A percentile compares a stretch with the other conserved stretches of the same genome.
These are phyloP conservation scores for Amanita rimosa DNA, from an alignment of 768 basidiomycete genomes.

Conservation along the genomic window DNA sequence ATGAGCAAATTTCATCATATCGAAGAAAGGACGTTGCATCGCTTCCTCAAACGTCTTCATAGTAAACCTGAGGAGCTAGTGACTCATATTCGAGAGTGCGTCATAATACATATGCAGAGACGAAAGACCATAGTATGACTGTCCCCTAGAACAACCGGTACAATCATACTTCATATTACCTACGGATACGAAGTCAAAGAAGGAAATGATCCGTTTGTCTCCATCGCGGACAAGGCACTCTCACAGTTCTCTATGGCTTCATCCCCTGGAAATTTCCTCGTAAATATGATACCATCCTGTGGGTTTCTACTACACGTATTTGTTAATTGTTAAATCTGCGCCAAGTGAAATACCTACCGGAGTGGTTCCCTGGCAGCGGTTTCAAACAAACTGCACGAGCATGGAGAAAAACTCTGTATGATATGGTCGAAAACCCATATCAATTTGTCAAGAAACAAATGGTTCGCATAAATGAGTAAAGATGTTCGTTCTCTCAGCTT, in stretches of 20 bases:
- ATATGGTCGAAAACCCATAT: conserved; percentile 26
- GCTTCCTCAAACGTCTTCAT: conserved; percentile 27
- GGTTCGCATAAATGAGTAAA: conserved; percentile 10
- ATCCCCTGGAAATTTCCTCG: conserved; percentile 18
- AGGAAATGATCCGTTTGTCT: conserved; percentile 20
- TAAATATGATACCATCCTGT: conserved; percentile 16
- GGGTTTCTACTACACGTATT: background rate
- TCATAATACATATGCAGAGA: conserved; percentile 1
- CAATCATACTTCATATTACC: conserved; percentile 17
- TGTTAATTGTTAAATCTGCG: background rate
- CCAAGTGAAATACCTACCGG: conserved; percentile 29
- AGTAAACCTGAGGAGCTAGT: conserved; percentile 22
- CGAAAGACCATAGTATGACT: background rate
- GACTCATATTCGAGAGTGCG: conserved; percentile 26
- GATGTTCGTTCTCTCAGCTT: background rate
- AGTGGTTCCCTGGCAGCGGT: conserved; percentile 34
- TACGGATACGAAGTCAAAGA: conserved; percentile 20
- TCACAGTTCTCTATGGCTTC: conserved; percentile 13
- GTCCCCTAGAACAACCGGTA: background rate
- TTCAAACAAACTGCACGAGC: conserved; percentile 29
- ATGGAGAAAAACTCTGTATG: conserved; percentile 21
- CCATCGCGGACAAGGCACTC: conserved; percentile 16
- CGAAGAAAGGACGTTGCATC: conserved; percentile 27
- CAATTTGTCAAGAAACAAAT: conserved; percentile 18
- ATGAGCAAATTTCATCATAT: conserved; percentile 27